Conservation (phyloP, 805 yeast species). For the Jamesozyma rosinii region DNA sequence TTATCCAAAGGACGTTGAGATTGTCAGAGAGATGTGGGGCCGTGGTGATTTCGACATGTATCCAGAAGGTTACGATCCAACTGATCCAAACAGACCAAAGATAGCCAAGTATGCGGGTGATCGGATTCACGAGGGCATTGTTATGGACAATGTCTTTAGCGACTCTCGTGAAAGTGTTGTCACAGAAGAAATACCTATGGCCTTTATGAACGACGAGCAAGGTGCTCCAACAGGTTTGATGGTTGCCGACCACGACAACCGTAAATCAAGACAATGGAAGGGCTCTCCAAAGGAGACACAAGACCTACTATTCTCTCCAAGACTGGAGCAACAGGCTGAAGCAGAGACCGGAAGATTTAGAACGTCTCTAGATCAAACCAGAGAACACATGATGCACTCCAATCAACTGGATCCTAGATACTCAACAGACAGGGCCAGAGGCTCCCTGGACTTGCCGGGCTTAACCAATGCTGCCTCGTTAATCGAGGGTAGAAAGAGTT, state of each 20-base stretch:
- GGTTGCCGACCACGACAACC: conserved; percentile 1
- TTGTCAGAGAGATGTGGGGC: conserved; percentile 59
- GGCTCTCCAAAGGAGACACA: conserved; percentile 24
- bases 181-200: conserved; percentile 36
- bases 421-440: conserved; percentile 34
- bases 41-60: conserved; percentile 60
- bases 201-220: conserved; percentile 16
- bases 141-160: conserved; percentile 1
- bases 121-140: neutral
- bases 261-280: conserved; percentile 9
- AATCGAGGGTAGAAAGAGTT: conserved; percentile 9
- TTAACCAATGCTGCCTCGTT: conserved; percentile 28
- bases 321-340: neutral
- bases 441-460: conserved; percentile 36
- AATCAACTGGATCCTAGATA: conserved; percentile 32
- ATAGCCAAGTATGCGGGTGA: conserved; percentile 35
- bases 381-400: conserved; percentile 31
- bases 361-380: conserved; percentile 33
- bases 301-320: conserved; percentile 21
- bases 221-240: conserved; percentile 25
- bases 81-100: conserved; percentile 58
- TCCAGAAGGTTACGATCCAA: conserved; percentile 66
- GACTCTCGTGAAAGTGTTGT: conserved; percentile 24
- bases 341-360: conserved; percentile 13
- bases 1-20: conserved; percentile 60